Evolutionary conservation across 805 yeast species (phyloP), one percentile per base, ranked within the genome.

Genomic region (Wickerhamomyces kurtzmanii): DNA sequence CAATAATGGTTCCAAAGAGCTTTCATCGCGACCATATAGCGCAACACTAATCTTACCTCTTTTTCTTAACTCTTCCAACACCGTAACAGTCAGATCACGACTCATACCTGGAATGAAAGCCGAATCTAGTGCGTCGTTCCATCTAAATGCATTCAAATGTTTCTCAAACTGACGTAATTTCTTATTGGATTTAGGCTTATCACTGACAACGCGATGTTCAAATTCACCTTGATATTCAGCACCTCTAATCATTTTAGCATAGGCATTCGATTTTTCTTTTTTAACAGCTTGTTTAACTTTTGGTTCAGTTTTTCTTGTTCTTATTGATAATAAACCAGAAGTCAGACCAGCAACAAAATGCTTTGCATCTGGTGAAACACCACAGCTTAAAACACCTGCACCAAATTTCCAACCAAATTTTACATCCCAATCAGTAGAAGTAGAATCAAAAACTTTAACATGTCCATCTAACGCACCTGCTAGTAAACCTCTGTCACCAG

Each of bases 391-490:
- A 1, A 91, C 96, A 22, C 94, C 94, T 15, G 89, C 85, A 20
- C 96, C 95, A 48, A 82, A 89, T 55, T 87, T 89, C 96, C 97
- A 89, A 27, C 96, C 96, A 50, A 86, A 89, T 51, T 80, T 83
- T 35, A 89, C 95, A 35, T 79, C 81, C 84, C 89, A 87, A 42
- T 71, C 68, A 22, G 70, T 47, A 14, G 78, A 68, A 16, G 69
- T 57, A 21, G 83, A 71, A 53, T 87, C 96, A 51, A 89, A 84
- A 24, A 87, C 87, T 55, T 91, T 91, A 34, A 91, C 95, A 54
- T 91, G 98, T 13, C 98, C 98, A 56, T 91, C 98, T 32, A 91
- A 62, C 0, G 96, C 86, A 12, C 97, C 96, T 3, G 94, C 96
- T 17, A 91, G 59, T 24, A 91, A 60, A n/a, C 91, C 89, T 28